Evolutionary conservation across 495 filamentous ascomycete species (phyloP), one percentile per base, ranked within the genome.

Genomic region (Xylaria bambusicola): DNA sequence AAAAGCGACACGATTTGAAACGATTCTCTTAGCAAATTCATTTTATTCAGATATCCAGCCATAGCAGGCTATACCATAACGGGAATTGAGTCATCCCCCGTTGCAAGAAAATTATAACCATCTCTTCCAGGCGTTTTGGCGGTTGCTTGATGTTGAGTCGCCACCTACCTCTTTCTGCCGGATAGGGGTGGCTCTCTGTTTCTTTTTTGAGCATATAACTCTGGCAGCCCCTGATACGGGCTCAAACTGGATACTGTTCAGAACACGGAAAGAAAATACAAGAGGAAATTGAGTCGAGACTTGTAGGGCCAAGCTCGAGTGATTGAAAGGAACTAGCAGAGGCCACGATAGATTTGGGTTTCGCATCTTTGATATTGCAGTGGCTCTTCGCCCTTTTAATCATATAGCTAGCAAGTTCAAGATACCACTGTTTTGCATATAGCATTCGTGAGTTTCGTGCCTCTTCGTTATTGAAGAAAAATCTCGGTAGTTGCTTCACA

Each of bases 1-100:
- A 68, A 66, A 68, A 57, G 36, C 54, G 65, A 68, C 58, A 68
- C 59, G 68, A 71, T 56, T 68, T 58, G 49, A 52, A 36, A 71
- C 66, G 68, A 71, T 54, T 66, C 62, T 67, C 58, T 54, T 60
- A 52, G 49, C 57, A 65, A n/a, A n/a, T 71, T 63, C 51, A 56
- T 36, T 47, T 52, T 52, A 44, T 38, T 50, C 65, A 64, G 68
- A 68, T 71, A 68, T 71, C 65, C 63, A 51, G 59, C 63, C 54
- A 41, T 35, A 42, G 44, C 38, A 55, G 41, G 42, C 51, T 41
- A 55, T 26, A 21, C 35, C 15, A 46, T 18, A 49, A 41, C 35
- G 33, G 23, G 46, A 13, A 36, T 47, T 24, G 44, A 36, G 58
- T 46, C 48, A 24, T 13, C 10, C 20, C 47, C 35, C 20, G 41